Percentiles rank a stretch among this genome's conserved stretches.
phyloP scores from a whole-genome alignment of 352 stramenopile genomes.

The Pythium dissimile region DNA sequence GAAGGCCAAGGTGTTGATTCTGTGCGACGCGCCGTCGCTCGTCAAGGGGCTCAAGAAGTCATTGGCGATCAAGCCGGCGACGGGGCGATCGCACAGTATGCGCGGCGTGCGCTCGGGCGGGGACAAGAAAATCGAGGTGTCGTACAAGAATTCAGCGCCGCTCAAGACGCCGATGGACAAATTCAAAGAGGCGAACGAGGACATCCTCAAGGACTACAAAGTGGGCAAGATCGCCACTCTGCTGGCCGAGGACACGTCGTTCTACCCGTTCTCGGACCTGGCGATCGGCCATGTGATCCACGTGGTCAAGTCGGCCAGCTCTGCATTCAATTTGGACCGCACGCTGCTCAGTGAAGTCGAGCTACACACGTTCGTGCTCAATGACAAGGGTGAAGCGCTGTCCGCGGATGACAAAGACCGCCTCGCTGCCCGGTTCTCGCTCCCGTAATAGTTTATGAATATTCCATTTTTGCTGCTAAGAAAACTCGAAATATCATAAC shows the following conservation, averaged over 20 bases:
- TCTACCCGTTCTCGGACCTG: constrained; percentile 58
- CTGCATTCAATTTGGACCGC: constrained; percentile 47
- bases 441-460: too few species aligned
- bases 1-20: constrained; percentile 65
- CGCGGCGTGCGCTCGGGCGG: constrained; percentile 45
- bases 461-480: not conserved
- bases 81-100: constrained; percentile 52
- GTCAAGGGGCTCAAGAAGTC: constrained; percentile 63
- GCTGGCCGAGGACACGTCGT: constrained; percentile 59
- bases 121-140: constrained; percentile 47
- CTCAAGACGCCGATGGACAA: constrained; percentile 71
- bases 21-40: constrained; percentile 47
- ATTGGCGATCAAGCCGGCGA: constrained; percentile 49
- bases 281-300: constrained; percentile 58
- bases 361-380: constrained; percentile 52
- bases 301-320: constrained; percentile 40
- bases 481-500: too few species aligned
- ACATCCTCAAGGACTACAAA: constrained; percentile 52
- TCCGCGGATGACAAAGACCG: constrained; percentile 30
- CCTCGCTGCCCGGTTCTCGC: constrained; percentile 29
- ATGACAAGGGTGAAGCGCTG: constrained; percentile 31
- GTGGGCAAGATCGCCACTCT: constrained; percentile 58
- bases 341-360: constrained; percentile 34
- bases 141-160: constrained; percentile 55
- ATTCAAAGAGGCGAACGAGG: constrained; percentile 64